Conservation (phyloP, 2,329 filamentous ascomycete species). For the Diplocarpon mali region DNA sequence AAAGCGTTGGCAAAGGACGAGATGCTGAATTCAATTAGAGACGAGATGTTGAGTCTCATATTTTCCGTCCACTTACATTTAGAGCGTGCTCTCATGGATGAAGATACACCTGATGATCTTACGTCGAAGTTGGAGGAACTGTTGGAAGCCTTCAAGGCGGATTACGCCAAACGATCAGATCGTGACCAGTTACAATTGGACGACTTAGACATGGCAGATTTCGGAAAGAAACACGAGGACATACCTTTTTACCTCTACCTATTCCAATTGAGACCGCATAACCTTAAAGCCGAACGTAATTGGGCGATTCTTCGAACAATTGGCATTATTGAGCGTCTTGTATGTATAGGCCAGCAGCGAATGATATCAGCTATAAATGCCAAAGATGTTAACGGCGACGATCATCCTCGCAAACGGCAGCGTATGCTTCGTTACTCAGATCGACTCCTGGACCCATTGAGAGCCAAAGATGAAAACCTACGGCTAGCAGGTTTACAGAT, state of each 20-base stretch:
- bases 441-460: slow-evolving; percentile 21
- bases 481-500: slow-evolving; percentile 36
- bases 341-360: slow-evolving; percentile 15
- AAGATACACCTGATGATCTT: slow-evolving; percentile 23
- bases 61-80: slow-evolving; percentile 55
- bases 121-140: slow-evolving; percentile 48
- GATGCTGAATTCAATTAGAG: slow-evolving; percentile 48
- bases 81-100: slow-evolving; percentile 41
- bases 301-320: slow-evolving; percentile 51
- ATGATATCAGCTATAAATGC: slow-evolving; percentile 1
- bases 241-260: slow-evolving; percentile 34
- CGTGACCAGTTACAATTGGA: slow-evolving; percentile 67
- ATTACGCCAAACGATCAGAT: slow-evolving; percentile 64
- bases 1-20: slow-evolving; percentile 50
- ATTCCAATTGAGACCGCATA: slow-evolving; percentile 44
- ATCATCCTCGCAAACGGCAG: slow-evolving; percentile 25
- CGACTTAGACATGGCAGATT: slow-evolving; percentile 46
- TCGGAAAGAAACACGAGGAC: slow-evolving; percentile 19
- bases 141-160: slow-evolving; percentile 58
- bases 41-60: slow-evolving; percentile 67
- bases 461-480: slow-evolving; percentile 16
- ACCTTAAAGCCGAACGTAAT: slow-evolving; percentile 43
- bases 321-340: slow-evolving; percentile 40
- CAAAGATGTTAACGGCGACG: slow-evolving; percentile 9
- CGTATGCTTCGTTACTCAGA: slow-evolving; percentile 17